Evolutionary conservation across 140 eudicot genomes (phyloP).

Genomic region (Erigeron philadelphicus): DNA sequence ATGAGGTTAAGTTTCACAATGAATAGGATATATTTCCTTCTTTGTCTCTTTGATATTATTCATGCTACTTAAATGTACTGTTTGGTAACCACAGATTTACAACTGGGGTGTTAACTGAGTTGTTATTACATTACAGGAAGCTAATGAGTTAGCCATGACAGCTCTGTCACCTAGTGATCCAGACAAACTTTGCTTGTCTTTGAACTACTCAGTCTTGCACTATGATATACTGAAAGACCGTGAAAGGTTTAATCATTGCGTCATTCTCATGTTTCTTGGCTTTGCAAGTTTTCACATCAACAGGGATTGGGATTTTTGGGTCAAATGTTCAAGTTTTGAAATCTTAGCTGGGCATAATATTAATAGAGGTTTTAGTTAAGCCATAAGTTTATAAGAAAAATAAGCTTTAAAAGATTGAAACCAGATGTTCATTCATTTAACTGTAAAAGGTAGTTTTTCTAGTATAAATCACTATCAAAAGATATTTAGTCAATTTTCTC

Average conservation of each 20-base stretch:
- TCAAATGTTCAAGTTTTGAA: not conserved
- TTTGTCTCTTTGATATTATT: not conserved
- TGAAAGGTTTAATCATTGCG: constrained; percentile 36
- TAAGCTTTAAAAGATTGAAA: too few species aligned
- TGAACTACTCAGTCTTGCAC: constrained; percentile 55
- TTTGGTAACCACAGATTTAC: not conserved
- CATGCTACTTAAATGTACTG: not conserved
- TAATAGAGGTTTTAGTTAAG: too few species aligned
- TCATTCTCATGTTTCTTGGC: constrained; percentile 6
- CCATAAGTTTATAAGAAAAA: too few species aligned
- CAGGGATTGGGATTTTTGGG: not conserved
- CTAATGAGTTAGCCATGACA: constrained; percentile 38
- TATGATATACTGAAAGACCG: constrained; percentile 51
- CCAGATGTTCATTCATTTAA: too few species aligned
- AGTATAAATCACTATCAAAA: too few species aligned
- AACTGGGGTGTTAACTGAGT: not conserved
- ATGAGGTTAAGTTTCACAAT: constrained; percentile 30
- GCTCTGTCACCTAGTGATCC: constrained; percentile 53
- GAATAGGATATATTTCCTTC: not conserved
- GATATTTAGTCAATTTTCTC: too few species aligned
- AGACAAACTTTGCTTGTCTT: constrained; percentile 48
- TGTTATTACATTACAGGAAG: constrained; percentile 36
- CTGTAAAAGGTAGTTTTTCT: too few species aligned
- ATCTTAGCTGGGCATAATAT: too few species aligned
- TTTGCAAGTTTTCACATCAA: not conserved